Base-by-base conservation (phyloP, 257 asterid genomes). In the Solanum lignicaule region DNA sequence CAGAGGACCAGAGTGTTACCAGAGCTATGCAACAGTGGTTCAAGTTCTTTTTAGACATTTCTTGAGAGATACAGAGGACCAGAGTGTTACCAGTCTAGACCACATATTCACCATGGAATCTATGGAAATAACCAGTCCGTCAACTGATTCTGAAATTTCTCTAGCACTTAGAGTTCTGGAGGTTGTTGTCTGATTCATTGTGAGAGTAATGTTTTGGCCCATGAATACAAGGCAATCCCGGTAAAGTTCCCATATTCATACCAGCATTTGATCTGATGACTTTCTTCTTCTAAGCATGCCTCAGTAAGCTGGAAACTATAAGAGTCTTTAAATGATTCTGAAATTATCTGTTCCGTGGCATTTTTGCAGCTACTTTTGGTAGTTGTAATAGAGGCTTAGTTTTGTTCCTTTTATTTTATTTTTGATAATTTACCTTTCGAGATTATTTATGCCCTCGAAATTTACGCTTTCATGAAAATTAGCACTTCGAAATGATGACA, bases 101-200 rank as follows among this genome's bases (percentile, higher is more conserved):
- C 98, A 95, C 89, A 92, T 95, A 90, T 94, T 95, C 66, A 91
- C 98, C 3, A 96, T 95, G 66, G 95, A 95, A 75, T 95, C 98
- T 43, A 88, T 94, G 93, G 92, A 89, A 89, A 93, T 97, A 87
- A 92, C 89, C 35, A 93, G 98, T 82, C 98, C 98, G 55, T 90
- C 98, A 12, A 95, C 96, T 43, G 99, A 97, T 91, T 94, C 94
- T 87, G 99, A 97, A 91, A 97, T 94, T 71, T 95, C 98, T 84
- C 93, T 97, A 87, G 99, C 98, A 15, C 94, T 97, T 65, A 90
- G 98, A 92, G 98, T 95, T 90, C 92, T 97, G 88, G 99, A 92
- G 99, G 98, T 29, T 95, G 99, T 69, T 95, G 98, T 88, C 96
- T 95, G 81, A 94, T 96, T 79, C 99, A 97, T 88, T 86, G 87